phyloP scores from a whole-genome alignment of 2,329 filamentous ascomycete species.

The Xylaria sp. region DNA sequence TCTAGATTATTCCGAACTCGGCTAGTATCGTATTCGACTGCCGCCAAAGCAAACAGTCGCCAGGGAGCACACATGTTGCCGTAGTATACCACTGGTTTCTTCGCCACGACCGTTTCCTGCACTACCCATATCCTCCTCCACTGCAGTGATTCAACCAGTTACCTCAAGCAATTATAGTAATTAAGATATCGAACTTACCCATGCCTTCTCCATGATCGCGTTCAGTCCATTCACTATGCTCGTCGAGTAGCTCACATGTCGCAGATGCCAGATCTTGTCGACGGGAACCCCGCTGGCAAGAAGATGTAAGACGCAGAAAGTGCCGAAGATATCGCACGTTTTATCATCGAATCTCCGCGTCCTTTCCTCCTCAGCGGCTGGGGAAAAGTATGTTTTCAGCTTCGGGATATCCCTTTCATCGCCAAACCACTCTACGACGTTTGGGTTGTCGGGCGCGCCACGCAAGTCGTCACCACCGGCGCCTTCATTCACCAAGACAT shows the following conservation, averaged over 20 bases:
- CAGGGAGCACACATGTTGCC: constrained; percentile 37
- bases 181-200: constrained; percentile 30
- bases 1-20: constrained; percentile 27
- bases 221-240: constrained; percentile 35
- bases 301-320: constrained; percentile 36
- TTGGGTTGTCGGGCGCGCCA: constrained; percentile 14
- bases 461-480: not conserved
- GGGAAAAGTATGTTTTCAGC: constrained; percentile 31
- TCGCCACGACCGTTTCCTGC: constrained; percentile 39
- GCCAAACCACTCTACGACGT: constrained; percentile 34
- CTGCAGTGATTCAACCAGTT: constrained; percentile 17
- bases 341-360: not conserved
- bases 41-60: constrained; percentile 36
- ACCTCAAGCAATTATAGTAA: not conserved
- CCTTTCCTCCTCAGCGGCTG: constrained; percentile 4
- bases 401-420: constrained; percentile 33
- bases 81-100: constrained; percentile 32
- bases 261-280: constrained; percentile 37
- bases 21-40: constrained; percentile 36
- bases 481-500: constrained; percentile 13
- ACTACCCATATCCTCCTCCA: constrained; percentile 42
- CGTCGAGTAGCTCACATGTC: constrained; percentile 30
- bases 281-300: constrained; percentile 35
- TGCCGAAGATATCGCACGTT: constrained; percentile 36
- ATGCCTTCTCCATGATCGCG: constrained; percentile 35